phyloP scores from a whole-genome alignment of 192 early-diverging fungal genomes.

The Entomortierella lignicola region DNA sequence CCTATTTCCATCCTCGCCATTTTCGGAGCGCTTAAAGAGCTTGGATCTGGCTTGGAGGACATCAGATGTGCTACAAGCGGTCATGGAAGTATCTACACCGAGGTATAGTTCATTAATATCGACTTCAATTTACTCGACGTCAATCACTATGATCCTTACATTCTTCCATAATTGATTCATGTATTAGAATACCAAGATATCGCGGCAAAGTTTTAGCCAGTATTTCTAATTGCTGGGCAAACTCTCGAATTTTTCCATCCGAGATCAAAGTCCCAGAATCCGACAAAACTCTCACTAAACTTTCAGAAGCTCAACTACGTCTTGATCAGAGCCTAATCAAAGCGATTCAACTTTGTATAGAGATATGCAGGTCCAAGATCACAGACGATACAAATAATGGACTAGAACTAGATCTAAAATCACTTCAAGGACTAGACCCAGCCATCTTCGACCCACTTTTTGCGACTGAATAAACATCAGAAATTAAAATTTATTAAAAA shows the following conservation, averaged over 20 bases:
- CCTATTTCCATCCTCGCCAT: conserved; percentile 26
- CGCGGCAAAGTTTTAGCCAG: conserved; percentile 35
- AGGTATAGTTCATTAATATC: conserved; percentile 10
- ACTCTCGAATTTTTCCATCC: conserved; percentile 24
- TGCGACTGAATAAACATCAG: background rate
- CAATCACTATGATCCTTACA: too few relatives aligned
- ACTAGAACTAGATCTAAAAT: conserved; percentile 18
- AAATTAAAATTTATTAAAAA: too few relatives aligned
- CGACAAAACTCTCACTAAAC: background rate
- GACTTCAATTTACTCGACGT: too few relatives aligned
- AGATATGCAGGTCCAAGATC: conserved; percentile 20
- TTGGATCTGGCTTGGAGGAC: conserved; percentile 26
- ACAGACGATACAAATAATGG: background rate
- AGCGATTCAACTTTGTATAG: conserved; percentile 9
- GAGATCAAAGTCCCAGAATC: background rate
- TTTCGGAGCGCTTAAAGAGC: conserved; percentile 11
- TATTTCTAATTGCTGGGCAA: conserved; percentile 48
- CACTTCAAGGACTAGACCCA: conserved; percentile 17
- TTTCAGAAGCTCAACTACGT: conserved; percentile 9
- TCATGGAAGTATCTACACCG: conserved; percentile 21
- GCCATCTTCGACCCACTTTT: conserved; percentile 31
- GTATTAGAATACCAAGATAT: conserved; percentile 26
- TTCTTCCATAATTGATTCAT: too few relatives aligned
- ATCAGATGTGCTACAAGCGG: conserved; percentile 9
- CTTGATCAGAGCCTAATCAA: conserved; percentile 22